These are phyloP conservation scores for Lichtheimia ornata DNA, from an alignment of 371 early-diverging fungal genomes.

Conservation along the genomic window DNA sequence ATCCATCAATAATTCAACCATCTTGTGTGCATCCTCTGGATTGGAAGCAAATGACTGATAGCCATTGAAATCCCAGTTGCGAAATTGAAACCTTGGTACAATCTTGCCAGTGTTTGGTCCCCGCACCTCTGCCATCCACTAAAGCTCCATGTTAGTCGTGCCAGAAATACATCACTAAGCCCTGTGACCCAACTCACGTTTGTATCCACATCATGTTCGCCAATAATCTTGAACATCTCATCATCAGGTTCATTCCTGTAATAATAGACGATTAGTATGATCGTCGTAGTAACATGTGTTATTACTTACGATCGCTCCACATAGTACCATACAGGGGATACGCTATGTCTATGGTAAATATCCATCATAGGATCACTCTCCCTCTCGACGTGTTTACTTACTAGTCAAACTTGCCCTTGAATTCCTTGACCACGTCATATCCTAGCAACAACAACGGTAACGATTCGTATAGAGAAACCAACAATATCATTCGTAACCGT, in stretches of 20 bases:
- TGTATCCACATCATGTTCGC: conserved; percentile 64
- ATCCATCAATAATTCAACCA: conserved; percentile 36
- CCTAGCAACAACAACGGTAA: conserved; percentile 24
- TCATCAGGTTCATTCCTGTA: not conserved
- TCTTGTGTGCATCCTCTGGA: conserved; percentile 15
- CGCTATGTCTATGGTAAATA: conserved; percentile 19
- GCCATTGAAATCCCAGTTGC: conserved; percentile 45
- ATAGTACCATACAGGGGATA: conserved; percentile 64
- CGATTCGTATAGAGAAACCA: not conserved
- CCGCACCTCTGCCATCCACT: conserved; percentile 62
- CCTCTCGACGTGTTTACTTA: conserved; percentile 11
- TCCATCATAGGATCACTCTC: not conserved
- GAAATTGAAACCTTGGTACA: conserved; percentile 60
- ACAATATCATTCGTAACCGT: not conserved
- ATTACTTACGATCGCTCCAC: conserved; percentile 34
- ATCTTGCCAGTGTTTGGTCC: conserved; percentile 38
- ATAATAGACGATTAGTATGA: not conserved
- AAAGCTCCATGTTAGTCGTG: not conserved
- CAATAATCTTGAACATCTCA: conserved; percentile 37
- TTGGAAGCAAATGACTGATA: conserved; percentile 33
- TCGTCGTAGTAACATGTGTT: not conserved
- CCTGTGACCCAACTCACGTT: conserved; percentile 23
- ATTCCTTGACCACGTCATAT: conserved; percentile 61
- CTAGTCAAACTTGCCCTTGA: conserved; percentile 70
- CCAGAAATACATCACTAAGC: not conserved